Conservation (phyloP, 179 eudicot genomes). For the Beta corolliflora region DNA sequence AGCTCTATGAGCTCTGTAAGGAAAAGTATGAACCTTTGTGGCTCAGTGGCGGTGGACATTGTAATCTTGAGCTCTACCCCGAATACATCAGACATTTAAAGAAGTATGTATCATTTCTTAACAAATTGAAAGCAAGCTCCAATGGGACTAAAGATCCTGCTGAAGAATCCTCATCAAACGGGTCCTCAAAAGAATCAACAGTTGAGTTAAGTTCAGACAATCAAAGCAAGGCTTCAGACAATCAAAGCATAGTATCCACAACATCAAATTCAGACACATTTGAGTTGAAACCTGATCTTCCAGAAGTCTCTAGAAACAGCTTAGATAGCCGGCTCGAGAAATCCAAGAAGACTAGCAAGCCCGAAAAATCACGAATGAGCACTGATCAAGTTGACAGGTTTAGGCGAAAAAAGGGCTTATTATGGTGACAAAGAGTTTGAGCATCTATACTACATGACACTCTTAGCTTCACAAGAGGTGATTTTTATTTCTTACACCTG, state of each 20-base stretch:
- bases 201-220: slow-evolving; percentile 36
- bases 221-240: slow-evolving; percentile 43
- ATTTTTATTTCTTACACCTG: slow-evolving; percentile 27
- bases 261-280: slow-evolving; percentile 40
- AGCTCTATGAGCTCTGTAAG: slow-evolving; percentile 85
- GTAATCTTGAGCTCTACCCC: slow-evolving; percentile 90
- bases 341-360: slow-evolving; percentile 72
- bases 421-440: slow-evolving; percentile 46
- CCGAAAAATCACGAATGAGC: slow-evolving; percentile 90
- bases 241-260: slow-evolving; percentile 38
- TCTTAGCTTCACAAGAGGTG: slow-evolving; percentile 22
- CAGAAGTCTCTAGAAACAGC: slow-evolving; percentile 88
- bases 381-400: slow-evolving; percentile 72
- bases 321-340: slow-evolving; percentile 93
- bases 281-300: slow-evolving; percentile 46
- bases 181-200: slow-evolving; percentile 43
- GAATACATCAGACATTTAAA: slow-evolving; percentile 84
- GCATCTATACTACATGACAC: slow-evolving; percentile 5
- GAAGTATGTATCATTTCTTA: slow-evolving; percentile 68
- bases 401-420: slow-evolving; percentile 57
- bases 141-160: slow-evolving; percentile 26
- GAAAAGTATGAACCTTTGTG: slow-evolving; percentile 87
- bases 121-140: slow-evolving; percentile 52
- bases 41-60: slow-evolving; percentile 95
- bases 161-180: slow-evolving; percentile 35